These are phyloP conservation scores for Lecanosticta acicola DNA, from an alignment of 2,329 filamentous ascomycete species.

Conservation along the genomic window DNA sequence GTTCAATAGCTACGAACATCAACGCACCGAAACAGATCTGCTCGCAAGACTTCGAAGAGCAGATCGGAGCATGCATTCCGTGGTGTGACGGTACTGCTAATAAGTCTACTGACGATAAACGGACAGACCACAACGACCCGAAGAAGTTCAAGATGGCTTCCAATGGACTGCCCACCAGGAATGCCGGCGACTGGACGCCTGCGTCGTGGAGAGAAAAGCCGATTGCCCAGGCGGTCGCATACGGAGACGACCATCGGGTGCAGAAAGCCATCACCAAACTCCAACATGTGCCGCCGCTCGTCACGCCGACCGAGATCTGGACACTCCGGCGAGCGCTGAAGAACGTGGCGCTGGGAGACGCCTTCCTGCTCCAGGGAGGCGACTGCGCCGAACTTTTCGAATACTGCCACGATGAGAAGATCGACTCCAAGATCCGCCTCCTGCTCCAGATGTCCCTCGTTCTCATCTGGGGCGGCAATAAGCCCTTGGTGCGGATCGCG, in stretches of 20 bases:
- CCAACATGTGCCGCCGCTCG: constrained; percentile 65
- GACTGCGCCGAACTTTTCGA: constrained; percentile 97
- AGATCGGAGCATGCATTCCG: no score
- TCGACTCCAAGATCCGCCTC: constrained; percentile 95
- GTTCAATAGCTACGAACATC: no score
- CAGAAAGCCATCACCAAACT: constrained; percentile 60
- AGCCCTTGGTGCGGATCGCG: constrained; percentile 85
- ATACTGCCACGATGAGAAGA: constrained; percentile 83
- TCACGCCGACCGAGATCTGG: constrained; percentile 73
- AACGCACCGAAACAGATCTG: no score
- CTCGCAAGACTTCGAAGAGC: not conserved
- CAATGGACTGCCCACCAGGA: not conserved
- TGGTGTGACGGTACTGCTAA: no score
- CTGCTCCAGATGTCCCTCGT: constrained; percentile 95
- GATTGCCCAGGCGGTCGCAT: constrained; percentile 69
- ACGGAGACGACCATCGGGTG: constrained; percentile 58
- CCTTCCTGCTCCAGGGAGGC: constrained; percentile 90
- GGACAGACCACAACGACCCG: no score
- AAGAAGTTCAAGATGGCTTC: not conserved
- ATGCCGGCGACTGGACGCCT: constrained; percentile 49
- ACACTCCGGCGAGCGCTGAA: constrained; percentile 71
- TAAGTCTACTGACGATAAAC: no score
- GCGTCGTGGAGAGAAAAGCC: constrained; percentile 71
- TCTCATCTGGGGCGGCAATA: constrained; percentile 78
- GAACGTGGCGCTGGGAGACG: constrained; percentile 83